phyloP scores from a whole-genome alignment of 2,329 filamentous ascomycete species.

The Cadophora malorum region DNA sequence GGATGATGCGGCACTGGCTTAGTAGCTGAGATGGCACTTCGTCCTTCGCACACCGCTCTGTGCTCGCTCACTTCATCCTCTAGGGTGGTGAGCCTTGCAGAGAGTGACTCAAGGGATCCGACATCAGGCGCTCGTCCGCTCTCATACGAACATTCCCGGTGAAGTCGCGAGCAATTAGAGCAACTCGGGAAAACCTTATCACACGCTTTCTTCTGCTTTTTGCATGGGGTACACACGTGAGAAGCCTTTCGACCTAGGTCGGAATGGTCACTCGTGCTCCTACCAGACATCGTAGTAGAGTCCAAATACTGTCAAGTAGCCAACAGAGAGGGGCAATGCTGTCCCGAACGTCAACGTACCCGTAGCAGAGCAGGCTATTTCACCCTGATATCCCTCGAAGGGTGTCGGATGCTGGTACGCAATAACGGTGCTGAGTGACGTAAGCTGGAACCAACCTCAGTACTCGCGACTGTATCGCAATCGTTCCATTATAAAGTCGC shows the following conservation, averaged over 20 bases:
- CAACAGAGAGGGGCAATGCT: neutral
- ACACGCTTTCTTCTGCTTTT: slow-evolving; percentile 21
- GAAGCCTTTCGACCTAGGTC: slow-evolving; percentile 8
- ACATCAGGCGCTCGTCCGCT: neutral
- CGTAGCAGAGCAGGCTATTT: neutral
- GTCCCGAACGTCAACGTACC: neutral
- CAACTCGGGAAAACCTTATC: slow-evolving; percentile 21
- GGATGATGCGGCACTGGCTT: neutral
- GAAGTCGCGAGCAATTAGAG: slow-evolving; percentile 10
- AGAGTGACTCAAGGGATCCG: slow-evolving; percentile 14
- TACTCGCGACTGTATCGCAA: too few relatives aligned
- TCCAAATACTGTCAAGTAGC: neutral
- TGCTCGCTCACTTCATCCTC: slow-evolving; percentile 23
- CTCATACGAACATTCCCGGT: slow-evolving; percentile 13
- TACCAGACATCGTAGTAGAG: neutral
- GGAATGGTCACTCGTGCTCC: neutral
- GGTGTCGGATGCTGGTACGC: neutral
- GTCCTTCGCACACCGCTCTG: slow-evolving; percentile 16
- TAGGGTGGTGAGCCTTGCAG: neutral
- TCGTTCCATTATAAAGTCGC: neutral
- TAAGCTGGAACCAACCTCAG: neutral
- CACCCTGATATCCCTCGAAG: neutral
- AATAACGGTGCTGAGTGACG: neutral
- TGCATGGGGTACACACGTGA: slow-evolving; percentile 22
- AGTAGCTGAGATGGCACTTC: neutral